Conservation (phyloP, 768 basidiomycete species). For the Tulasnella calospora region DNA sequence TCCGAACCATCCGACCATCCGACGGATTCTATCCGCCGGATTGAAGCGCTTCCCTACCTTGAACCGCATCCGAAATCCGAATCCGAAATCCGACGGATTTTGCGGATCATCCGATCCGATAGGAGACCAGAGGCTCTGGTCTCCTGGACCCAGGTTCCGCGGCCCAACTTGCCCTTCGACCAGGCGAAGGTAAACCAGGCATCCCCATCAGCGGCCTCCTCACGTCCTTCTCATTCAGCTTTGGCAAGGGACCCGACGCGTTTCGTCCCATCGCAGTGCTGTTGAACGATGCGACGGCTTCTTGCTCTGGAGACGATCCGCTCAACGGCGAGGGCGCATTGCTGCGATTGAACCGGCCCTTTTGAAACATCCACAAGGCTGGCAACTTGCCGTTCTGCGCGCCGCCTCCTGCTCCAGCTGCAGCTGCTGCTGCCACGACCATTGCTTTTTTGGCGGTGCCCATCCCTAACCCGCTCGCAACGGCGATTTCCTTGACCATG, state of each 20-base stretch:
- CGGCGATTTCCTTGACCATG: conserved; percentile 21
- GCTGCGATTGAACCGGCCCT: background rate
- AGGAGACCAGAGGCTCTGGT: too few relatives aligned
- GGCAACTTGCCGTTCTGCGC: background rate
- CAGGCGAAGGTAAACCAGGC: background rate
- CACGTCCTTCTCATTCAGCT: background rate
- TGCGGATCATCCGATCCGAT: too few relatives aligned
- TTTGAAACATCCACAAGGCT: conserved; percentile 18
- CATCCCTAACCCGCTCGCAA: background rate
- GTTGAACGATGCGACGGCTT: background rate
- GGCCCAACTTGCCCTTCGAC: background rate
- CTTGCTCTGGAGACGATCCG: background rate
- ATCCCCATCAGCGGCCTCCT: background rate
- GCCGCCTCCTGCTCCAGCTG: background rate
- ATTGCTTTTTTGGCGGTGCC: conserved; percentile 2
- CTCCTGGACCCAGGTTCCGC: background rate
- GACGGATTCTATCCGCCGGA: too few relatives aligned
- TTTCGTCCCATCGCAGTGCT: background rate
- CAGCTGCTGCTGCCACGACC: too few relatives aligned
- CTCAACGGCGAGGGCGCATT: background rate
- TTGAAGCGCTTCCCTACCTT: too few relatives aligned
- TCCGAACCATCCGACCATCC: too few relatives aligned
- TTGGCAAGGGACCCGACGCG: background rate
- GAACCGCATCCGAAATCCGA: too few relatives aligned
- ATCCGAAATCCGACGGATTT: too few relatives aligned